A percentile compares a stretch with the other conserved stretches of the same genome.
These are phyloP conservation scores for Paxillus rubicundulus DNA, from an alignment of 768 basidiomycete genomes.

Conservation along the genomic window DNA sequence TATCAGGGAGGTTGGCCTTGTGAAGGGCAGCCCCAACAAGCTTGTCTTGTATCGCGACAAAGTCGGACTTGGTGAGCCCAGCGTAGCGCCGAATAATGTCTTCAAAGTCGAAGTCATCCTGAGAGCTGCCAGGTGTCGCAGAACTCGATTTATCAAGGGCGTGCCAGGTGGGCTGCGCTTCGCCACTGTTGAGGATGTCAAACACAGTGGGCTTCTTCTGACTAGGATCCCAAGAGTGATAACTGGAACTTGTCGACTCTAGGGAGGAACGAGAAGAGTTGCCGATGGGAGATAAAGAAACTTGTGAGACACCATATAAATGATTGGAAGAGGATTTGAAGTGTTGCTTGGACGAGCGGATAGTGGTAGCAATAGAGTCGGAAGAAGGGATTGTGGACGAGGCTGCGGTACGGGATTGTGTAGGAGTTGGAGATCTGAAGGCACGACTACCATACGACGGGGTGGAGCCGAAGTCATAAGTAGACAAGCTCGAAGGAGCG, in stretches of 20 bases:
- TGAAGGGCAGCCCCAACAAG: constrained; percentile 61
- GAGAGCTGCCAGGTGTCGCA: constrained; percentile 47
- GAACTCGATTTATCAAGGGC: constrained; percentile 56
- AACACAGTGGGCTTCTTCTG: constrained; percentile 52
- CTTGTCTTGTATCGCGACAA: constrained; percentile 71
- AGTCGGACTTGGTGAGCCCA: constrained; percentile 69
- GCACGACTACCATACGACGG: constrained; percentile 37
- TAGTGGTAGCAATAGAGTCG: constrained; percentile 38
- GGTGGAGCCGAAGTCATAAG: constrained; percentile 48
- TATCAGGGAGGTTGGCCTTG: constrained; percentile 55
- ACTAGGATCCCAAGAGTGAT: constrained; percentile 73
- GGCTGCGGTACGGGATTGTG: constrained; percentile 56
- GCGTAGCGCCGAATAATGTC: constrained; percentile 62
- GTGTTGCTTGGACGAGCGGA: constrained; percentile 57
- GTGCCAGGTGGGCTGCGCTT: constrained; percentile 60
- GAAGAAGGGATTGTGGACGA: constrained; percentile 39
- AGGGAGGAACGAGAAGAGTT: constrained; percentile 80
- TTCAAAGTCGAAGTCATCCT: constrained; percentile 59
- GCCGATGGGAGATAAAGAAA: constrained; percentile 66
- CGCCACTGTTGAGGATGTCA: constrained; percentile 51
- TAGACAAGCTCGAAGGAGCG: constrained; percentile 48
- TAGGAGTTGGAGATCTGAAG: constrained; percentile 66
- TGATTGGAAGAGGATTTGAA: constrained; percentile 48
- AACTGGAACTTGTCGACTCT: constrained; percentile 80
- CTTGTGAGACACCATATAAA: constrained; percentile 49